These are phyloP conservation scores for Neofusicoccum sp. DNA, from an alignment of 2,329 filamentous ascomycete genomes.

Conservation along the genomic window DNA sequence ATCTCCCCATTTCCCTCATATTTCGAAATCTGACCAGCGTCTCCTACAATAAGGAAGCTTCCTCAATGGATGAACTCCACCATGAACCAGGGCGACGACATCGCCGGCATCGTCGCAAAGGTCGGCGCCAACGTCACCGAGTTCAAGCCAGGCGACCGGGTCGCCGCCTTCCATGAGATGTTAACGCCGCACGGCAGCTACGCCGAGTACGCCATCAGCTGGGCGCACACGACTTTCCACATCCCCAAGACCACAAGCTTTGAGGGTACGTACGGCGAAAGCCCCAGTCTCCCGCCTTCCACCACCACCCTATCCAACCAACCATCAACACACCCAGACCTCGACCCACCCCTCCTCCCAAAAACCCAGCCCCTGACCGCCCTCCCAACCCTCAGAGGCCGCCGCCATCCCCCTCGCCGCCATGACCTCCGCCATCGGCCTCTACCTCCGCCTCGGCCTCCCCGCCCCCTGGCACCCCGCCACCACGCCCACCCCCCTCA, in stretches of 20 bases:
- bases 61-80: not conserved
- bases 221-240: conserved; percentile 47
- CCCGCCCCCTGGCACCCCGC: conserved; percentile 52
- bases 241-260: conserved; percentile 42
- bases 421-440: conserved; percentile 56
- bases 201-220: conserved; percentile 50
- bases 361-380: conserved; percentile 20
- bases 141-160: conserved; percentile 28
- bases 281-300: not conserved
- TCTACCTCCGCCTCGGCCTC: conserved; percentile 52
- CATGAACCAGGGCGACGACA: conserved; percentile 26
- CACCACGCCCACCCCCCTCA: conserved; percentile 37
- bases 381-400: conserved; percentile 42
- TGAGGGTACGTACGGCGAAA: conserved; percentile 26
- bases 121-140: conserved; percentile 26
- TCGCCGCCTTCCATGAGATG: conserved; percentile 41
- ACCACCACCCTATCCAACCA: not conserved
- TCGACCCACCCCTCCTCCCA: not conserved
- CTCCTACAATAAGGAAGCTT: conserved; percentile 2
- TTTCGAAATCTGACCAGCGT: too few relatives aligned
- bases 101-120: conserved; percentile 26
- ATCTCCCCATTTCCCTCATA: not conserved
- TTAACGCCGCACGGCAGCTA: conserved; percentile 37
- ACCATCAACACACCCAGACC: not conserved
- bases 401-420: conserved; percentile 58